Evolutionary conservation across 192 early-diverging fungal genomes (phyloP).

Genomic region (Backusella sp.): DNA sequence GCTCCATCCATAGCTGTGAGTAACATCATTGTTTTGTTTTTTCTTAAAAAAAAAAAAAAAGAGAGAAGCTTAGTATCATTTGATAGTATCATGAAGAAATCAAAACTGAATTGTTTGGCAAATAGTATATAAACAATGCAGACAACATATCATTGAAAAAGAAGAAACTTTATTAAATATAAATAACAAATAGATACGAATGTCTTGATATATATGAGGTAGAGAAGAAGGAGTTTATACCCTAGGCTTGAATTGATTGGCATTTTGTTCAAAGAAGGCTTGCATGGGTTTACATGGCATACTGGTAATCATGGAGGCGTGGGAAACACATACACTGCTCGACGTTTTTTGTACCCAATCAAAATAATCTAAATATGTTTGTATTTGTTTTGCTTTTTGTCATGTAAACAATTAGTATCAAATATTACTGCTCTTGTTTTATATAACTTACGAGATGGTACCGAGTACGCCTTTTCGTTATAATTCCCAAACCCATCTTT

Average conservation of each 20-base stretch:
- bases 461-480: constrained; percentile 14
- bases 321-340: constrained; percentile 29
- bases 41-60: too few species aligned
- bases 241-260: constrained; percentile 34
- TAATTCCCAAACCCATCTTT: constrained; percentile 22
- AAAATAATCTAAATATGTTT: constrained; percentile 35
- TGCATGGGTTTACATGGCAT: constrained; percentile 19
- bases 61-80: too few species aligned
- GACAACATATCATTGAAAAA: too few species aligned
- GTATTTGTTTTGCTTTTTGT: constrained; percentile 15
- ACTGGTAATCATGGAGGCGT: constrained; percentile 23
- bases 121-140: too few species aligned
- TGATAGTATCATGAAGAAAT: too few species aligned
- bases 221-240: not conserved
- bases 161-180: too few species aligned
- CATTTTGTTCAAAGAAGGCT: constrained; percentile 29
- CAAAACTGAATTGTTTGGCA: too few species aligned
- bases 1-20: too few species aligned
- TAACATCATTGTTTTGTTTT: too few species aligned
- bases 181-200: too few species aligned
- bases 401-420: not conserved
- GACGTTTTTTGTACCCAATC: constrained; percentile 23
- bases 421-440: too few species aligned
- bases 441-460: constrained; percentile 20
- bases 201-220: too few species aligned